Percentiles rank a stretch among this genome's conserved stretches.
Conservation (phyloP, 2,329 filamentous ascomycete genomes). For the Drechslerella coelobrocha region DNA sequence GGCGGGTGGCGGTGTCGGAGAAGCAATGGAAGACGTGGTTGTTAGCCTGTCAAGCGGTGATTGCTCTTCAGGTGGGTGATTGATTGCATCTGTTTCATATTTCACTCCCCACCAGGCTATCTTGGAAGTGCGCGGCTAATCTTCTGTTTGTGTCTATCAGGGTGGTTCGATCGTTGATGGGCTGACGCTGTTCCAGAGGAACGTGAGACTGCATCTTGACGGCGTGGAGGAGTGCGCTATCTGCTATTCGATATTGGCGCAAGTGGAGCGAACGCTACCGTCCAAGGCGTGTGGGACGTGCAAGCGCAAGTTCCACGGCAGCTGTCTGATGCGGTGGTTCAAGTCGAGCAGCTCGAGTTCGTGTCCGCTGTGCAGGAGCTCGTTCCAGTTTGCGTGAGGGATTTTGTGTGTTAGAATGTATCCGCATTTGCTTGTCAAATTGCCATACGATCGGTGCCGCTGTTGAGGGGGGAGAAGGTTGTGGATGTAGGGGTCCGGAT, state of each 20-base stretch:
- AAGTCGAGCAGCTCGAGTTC: conserved; percentile 88
- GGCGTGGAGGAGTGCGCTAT: conserved; percentile 95
- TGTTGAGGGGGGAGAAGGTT: too few species aligned
- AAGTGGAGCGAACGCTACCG: conserved; percentile 79
- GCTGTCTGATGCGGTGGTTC: conserved; percentile 96
- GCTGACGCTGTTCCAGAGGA: conserved; percentile 80
- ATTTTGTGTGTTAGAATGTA: not conserved
- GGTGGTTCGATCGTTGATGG: conserved; percentile 89
- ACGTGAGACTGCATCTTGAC: conserved; percentile 85
- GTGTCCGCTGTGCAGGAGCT: conserved; percentile 90
- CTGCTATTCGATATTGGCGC: conserved; percentile 91
- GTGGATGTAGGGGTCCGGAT: too few species aligned
- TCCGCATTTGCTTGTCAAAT: too few species aligned
- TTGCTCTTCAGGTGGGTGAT: conserved; percentile 77
- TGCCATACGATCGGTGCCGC: too few species aligned
- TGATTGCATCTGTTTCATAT: conserved; percentile 22
- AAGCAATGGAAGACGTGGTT: conserved; percentile 94
- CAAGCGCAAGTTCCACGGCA: conserved; percentile 89
- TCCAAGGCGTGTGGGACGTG: conserved; percentile 92
- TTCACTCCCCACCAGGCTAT: conserved; percentile 1
- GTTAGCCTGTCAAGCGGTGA: conserved; percentile 84
- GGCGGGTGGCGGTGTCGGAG: conserved; percentile 85
- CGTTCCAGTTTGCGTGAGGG: conserved; percentile 64
- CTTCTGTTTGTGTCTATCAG: conserved; percentile 56
- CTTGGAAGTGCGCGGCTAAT: too few species aligned